A percentile compares a stretch with the other conserved stretches of the same genome.
phyloP scores from a whole-genome alignment of 1,284 basidiomycete species.

The Agaricales sp. region DNA sequence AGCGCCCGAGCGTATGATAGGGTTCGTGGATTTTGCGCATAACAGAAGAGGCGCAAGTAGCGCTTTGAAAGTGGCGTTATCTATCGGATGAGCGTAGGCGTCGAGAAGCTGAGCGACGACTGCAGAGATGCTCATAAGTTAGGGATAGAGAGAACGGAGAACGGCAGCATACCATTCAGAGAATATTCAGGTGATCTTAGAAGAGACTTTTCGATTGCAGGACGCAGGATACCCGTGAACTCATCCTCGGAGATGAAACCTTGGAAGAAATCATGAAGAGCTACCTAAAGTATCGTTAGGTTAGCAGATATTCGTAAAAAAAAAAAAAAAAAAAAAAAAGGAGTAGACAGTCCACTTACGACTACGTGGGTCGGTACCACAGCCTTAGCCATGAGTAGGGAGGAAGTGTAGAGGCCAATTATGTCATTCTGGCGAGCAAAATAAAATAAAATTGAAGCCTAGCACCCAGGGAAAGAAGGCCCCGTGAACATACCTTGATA shows the following conservation, averaged over 20 bases:
- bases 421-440: slow-evolving; percentile 33
- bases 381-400: slow-evolving; percentile 48
- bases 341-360: too few species aligned
- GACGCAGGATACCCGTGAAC: slow-evolving; percentile 40
- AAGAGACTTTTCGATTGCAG: slow-evolving; percentile 64
- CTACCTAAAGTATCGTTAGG: slow-evolving; percentile 23
- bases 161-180: slow-evolving; percentile 35
- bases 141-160: slow-evolving; percentile 4
- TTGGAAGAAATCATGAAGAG: slow-evolving; percentile 52
- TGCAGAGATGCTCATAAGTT: slow-evolving; percentile 16
- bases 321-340: too few species aligned
- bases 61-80: slow-evolving; percentile 45
- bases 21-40: slow-evolving; percentile 71
- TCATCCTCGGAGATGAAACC: slow-evolving; percentile 40
- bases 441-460: neutral
- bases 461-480: neutral
- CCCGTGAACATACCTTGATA: slow-evolving; percentile 27
- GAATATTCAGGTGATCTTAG: slow-evolving; percentile 67
- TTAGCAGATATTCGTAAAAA: neutral
- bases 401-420: slow-evolving; percentile 37
- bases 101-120: slow-evolving; percentile 47
- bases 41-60: slow-evolving; percentile 59
- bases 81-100: slow-evolving; percentile 44
- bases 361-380: slow-evolving; percentile 37
- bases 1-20: slow-evolving; percentile 48